Percentiles rank a stretch among this genome's conserved stretches.
These are phyloP conservation scores for Dalbergia oliveri DNA, from an alignment of 306 rosid species.

Conservation along the genomic window DNA sequence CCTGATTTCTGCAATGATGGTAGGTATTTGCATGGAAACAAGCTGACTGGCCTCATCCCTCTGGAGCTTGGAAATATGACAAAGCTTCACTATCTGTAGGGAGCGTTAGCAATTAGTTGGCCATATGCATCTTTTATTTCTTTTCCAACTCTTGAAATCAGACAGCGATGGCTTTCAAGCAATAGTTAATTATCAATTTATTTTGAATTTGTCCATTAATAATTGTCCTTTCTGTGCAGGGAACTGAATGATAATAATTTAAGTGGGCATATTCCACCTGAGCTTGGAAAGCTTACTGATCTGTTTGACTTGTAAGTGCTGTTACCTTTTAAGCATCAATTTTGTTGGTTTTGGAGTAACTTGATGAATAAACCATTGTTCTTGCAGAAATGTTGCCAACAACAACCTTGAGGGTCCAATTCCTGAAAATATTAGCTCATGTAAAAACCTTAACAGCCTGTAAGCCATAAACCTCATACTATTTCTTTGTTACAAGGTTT, in stretches of 20 bases:
- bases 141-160: neutral
- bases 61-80: conserved; percentile 95
- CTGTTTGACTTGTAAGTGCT: conserved; percentile 85
- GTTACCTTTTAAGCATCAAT: conserved; percentile 26
- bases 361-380: conserved; percentile 8
- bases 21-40: conserved; percentile 97
- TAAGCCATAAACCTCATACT: conserved; percentile 54
- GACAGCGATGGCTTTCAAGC: neutral
- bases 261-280: conserved; percentile 86
- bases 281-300: conserved; percentile 94
- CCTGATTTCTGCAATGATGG: conserved; percentile 21
- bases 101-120: neutral
- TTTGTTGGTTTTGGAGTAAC: neutral
- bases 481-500: neutral
- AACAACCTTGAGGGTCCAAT: conserved; percentile 88
- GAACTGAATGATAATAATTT: conserved; percentile 85
- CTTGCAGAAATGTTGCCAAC: conserved; percentile 83
- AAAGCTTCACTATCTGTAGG: conserved; percentile 95
- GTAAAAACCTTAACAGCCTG: conserved; percentile 96
- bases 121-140: neutral
- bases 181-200: conserved; percentile 7
- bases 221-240: conserved; percentile 49
- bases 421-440: conserved; percentile 84
- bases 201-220: neutral
- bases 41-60: conserved; percentile 85